Percentiles rank a stretch among this genome's conserved stretches.
phyloP scores from a whole-genome alignment of 257 asterid species.

The Coffea eugenioides region DNA sequence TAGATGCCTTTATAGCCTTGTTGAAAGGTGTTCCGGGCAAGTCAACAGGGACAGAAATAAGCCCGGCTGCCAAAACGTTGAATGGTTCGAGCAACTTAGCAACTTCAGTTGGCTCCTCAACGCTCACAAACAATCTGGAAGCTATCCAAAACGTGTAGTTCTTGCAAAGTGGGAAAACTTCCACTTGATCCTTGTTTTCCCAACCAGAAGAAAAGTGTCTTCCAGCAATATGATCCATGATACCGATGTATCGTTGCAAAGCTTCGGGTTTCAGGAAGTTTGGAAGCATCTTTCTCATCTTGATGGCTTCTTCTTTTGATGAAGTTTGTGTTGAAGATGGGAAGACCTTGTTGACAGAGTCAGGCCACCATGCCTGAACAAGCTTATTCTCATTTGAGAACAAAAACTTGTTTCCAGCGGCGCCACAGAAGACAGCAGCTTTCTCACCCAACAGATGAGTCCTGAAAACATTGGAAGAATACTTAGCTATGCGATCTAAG shows the following conservation, averaged over 20 bases:
- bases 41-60: slow-evolving; percentile 51
- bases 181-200: slow-evolving; percentile 44
- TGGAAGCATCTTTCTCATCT: slow-evolving; percentile 63
- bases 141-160: slow-evolving; percentile 60
- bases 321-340: slow-evolving; percentile 51
- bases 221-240: slow-evolving; percentile 50
- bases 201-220: slow-evolving; percentile 42
- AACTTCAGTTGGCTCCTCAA: slow-evolving; percentile 49
- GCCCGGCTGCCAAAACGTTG: slow-evolving; percentile 46
- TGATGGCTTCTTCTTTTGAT: slow-evolving; percentile 53
- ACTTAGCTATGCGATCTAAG: slow-evolving; percentile 43
- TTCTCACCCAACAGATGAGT: slow-evolving; percentile 45
- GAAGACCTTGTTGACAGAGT: slow-evolving; percentile 44
- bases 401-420: slow-evolving; percentile 42
- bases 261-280: slow-evolving; percentile 58
- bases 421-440: slow-evolving; percentile 44
- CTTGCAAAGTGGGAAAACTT: slow-evolving; percentile 44
- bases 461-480: slow-evolving; percentile 36
- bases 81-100: slow-evolving; percentile 47
- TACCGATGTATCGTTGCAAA: slow-evolving; percentile 49
- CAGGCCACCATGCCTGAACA: slow-evolving; percentile 64
- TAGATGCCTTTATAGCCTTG: slow-evolving; percentile 50
- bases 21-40: slow-evolving; percentile 56
- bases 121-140: slow-evolving; percentile 44
- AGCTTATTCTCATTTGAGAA: slow-evolving; percentile 62